Evolutionary conservation across 2,329 filamentous ascomycete species (phyloP).

Genomic region (Alternaria viburni): DNA sequence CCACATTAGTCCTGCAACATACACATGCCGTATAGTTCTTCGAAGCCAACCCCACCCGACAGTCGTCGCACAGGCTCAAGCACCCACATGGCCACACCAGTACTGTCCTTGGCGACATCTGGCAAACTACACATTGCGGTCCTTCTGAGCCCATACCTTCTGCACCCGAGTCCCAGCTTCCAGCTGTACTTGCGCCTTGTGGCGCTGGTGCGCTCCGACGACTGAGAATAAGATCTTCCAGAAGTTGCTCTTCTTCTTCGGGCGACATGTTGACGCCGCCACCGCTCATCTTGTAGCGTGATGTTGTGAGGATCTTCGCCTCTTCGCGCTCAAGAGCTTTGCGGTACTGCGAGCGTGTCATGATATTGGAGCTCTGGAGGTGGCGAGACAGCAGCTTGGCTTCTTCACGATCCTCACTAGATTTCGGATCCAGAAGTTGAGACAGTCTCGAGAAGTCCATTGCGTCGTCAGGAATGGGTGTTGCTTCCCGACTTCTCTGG

Average conservation of each 20-base stretch:
- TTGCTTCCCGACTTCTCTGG: conserved; percentile 56
- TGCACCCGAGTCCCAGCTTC: conserved; percentile 71
- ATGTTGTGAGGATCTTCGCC: conserved; percentile 67
- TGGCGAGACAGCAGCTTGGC: conserved; percentile 82
- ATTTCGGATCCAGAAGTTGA: conserved; percentile 79
- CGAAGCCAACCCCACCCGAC: conserved; percentile 89
- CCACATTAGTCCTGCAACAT: conserved; percentile 86
- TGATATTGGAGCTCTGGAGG: conserved; percentile 70
- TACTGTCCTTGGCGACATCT: conserved; percentile 82
- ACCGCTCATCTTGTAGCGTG: conserved; percentile 37
- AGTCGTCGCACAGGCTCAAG: conserved; percentile 92
- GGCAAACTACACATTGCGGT: conserved; percentile 92
- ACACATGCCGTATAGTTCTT: conserved; percentile 98
- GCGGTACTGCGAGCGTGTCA: conserved; percentile 82
- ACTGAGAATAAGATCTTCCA: conserved; percentile 66
- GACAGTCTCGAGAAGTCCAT: conserved; percentile 75
- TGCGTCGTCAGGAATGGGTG: conserved; percentile 55
- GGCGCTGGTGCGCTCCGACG: conserved; percentile 54
- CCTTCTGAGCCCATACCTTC: conserved; percentile 75
- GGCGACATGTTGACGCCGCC: conserved; percentile 32
- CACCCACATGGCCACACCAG: conserved; percentile 98
- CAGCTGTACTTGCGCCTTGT: conserved; percentile 40
- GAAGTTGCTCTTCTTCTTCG: conserved; percentile 63
- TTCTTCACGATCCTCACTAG: conserved; percentile 77
- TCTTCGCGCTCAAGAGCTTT: conserved; percentile 72